Evolutionary conservation across 1,139 yeast species (phyloP), one percentile per base, ranked within the genome.

Genomic region (Geotrichum citri-aurantii): DNA sequence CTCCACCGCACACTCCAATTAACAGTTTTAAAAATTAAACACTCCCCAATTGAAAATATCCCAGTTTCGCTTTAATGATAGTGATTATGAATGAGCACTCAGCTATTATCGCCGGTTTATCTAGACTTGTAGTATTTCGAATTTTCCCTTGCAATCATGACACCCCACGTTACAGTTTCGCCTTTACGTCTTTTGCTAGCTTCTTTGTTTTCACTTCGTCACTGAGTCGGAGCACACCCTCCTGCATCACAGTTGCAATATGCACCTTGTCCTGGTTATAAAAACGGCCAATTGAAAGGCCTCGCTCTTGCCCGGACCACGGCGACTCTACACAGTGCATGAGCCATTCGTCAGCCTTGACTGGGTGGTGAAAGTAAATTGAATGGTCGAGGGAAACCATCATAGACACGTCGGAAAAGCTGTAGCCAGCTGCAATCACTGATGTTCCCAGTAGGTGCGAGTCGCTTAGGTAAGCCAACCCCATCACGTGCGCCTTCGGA

Each of bases 311-410:
- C 19, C 79, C 78, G 4, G 84, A 75, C 61, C 84, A 76, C n/a
- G 82, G 72, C 40, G 82, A 79, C 58, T 75, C 75, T 51, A 82
- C 75, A 54, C 81, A 77, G 59, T 80, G 79, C 17, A 79, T 75
- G 69, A 82, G 71, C 84, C 86, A 85, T 37, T 81, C 75, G 54
- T 80, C 78, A 2, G 79, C 76, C 60, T 79, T 79, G 61, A 82
- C 76, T 60, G 80, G 83, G 50, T 75, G 76, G 65, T 86, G 91
- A 73, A 87, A 85, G 69, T 85, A 85, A 23, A 88, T 79, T 0
- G 83, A 73, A 68, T 86, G 91, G 66, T 86, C 92, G 64, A 87
- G 72, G 17, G 88, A 82, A 10, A 84, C 86, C 50, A 85, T 81
- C 70, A 79, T 72, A 19, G 72, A 69, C 14, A 80, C 75, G 19